Evolutionary conservation across 2,329 filamentous ascomycete genomes (phyloP).

Genomic region (Aspergillus pseudoviridinutans): DNA sequence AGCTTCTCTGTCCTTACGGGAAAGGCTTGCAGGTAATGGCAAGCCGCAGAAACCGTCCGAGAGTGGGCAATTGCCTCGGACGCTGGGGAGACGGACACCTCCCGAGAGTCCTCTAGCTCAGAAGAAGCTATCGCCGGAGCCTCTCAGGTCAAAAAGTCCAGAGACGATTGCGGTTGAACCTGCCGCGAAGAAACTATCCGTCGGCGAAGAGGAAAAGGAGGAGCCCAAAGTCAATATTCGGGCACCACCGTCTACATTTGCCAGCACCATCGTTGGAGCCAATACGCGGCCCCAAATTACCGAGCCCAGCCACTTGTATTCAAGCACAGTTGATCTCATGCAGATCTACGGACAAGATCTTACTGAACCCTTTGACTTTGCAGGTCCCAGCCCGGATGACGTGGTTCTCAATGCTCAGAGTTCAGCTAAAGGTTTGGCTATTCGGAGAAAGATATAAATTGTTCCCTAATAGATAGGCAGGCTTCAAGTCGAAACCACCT

Average conservation of each 20-base stretch:
- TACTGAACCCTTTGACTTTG: constrained; percentile 58
- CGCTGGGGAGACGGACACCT: constrained; percentile 16
- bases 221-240: constrained; percentile 29
- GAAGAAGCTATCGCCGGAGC: constrained; percentile 19
- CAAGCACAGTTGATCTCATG: constrained; percentile 32
- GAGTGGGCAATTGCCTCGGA: constrained; percentile 17
- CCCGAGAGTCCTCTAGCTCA: constrained; percentile 12
- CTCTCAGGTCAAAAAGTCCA: constrained; percentile 5
- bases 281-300: constrained; percentile 20
- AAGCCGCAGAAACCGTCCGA: constrained; percentile 26
- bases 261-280: constrained; percentile 40
- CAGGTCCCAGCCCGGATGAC: constrained; percentile 87
- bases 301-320: constrained; percentile 32
- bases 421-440: constrained; percentile 68
- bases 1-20: constrained; percentile 32
- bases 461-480: constrained; percentile 41
- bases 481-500: constrained; percentile 42
- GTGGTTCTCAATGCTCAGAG: constrained; percentile 78
- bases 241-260: constrained; percentile 50
- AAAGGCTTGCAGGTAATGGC: constrained; percentile 33
- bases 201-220: constrained; percentile 11
- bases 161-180: constrained; percentile 2
- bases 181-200: constrained; percentile 3
- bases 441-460: constrained; percentile 35
- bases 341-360: constrained; percentile 37